Conservation (phyloP, 2,329 filamentous ascomycete genomes). For the Helminthosporium solani region DNA sequence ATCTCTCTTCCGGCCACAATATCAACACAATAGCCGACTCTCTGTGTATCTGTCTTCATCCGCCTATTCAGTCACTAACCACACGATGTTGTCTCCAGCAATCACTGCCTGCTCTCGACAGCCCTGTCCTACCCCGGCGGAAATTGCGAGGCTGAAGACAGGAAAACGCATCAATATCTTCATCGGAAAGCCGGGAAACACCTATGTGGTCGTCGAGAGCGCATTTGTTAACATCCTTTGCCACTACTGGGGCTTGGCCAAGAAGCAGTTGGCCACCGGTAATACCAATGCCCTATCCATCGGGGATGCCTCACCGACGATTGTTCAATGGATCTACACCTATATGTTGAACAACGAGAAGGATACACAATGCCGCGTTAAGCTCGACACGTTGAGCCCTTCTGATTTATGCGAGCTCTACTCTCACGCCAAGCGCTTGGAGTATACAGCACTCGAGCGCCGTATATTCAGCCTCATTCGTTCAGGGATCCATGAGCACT, state of each 20-base stretch:
- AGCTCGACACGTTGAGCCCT: constrained; percentile 14
- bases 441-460: constrained; percentile 13
- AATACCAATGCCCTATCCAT: constrained; percentile 9
- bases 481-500: constrained; percentile 1
- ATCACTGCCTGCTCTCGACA: too few relatives aligned
- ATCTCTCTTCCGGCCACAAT: background rate
- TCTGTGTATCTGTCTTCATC: too few relatives aligned
- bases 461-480: constrained; percentile 12
- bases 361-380: constrained; percentile 3
- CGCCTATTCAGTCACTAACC: too few relatives aligned
- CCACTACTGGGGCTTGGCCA: constrained; percentile 19
- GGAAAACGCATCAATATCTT: constrained; percentile 18
- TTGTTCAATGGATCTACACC: constrained; percentile 24
- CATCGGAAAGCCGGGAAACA: constrained; percentile 13
- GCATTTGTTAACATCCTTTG: constrained; percentile 16
- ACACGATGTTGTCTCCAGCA: too few relatives aligned
- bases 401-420: constrained; percentile 16
- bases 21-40: too few relatives aligned
- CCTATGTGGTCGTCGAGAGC: constrained; percentile 22
- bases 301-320: constrained; percentile 15
- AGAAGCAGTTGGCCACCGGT: constrained; percentile 14
- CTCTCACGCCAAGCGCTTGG: constrained; percentile 16
- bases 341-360: constrained; percentile 24
- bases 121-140: constrained; percentile 2
- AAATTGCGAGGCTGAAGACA: constrained; percentile 17